These are phyloP conservation scores for Pythium phragmiticola DNA, from an alignment of 352 stramenopile species.

Conservation along the genomic window DNA sequence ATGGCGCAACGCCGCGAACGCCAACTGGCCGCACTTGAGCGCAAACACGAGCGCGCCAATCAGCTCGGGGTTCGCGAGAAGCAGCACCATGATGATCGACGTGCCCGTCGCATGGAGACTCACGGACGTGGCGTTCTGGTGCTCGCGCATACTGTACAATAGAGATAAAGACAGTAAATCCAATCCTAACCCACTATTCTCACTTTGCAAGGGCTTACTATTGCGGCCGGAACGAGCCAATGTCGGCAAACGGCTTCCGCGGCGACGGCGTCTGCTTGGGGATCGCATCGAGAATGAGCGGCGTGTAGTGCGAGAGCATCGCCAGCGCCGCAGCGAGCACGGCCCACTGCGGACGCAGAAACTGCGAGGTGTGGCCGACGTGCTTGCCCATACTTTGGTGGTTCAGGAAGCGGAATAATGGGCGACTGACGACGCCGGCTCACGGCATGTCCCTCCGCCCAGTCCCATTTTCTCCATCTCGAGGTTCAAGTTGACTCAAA, in stretches of 20 bases:
- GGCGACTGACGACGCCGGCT: neutral
- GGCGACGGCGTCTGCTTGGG: conserved; percentile 28
- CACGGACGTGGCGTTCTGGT: conserved; percentile 47
- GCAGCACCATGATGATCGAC: conserved; percentile 36
- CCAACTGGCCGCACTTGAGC: conserved; percentile 41
- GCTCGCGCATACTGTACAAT: conserved; percentile 32
- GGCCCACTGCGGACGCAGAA: conserved; percentile 36
- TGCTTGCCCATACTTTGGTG: conserved; percentile 27
- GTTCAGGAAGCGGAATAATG: neutral
- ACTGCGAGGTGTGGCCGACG: conserved; percentile 16
- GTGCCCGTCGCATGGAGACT: conserved; percentile 44
- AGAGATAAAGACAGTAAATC: neutral
- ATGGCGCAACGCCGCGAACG: conserved; percentile 39
- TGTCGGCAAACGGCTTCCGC: conserved; percentile 40
- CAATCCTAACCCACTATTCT: neutral
- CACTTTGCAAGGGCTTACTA: conserved; percentile 30
- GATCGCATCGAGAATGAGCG: conserved; percentile 23
- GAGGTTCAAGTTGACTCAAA: conserved; percentile 8
- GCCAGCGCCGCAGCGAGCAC: conserved; percentile 31
- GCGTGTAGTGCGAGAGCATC: conserved; percentile 29
- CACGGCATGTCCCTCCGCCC: neutral
- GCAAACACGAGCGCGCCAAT: conserved; percentile 27
- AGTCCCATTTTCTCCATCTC: neutral
- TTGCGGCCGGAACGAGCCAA: conserved; percentile 41
- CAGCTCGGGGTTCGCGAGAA: conserved; percentile 40